These are phyloP conservation scores for Talinum fruticosum DNA, from an alignment of 148 eudicot genomes.

Conservation along the genomic window DNA sequence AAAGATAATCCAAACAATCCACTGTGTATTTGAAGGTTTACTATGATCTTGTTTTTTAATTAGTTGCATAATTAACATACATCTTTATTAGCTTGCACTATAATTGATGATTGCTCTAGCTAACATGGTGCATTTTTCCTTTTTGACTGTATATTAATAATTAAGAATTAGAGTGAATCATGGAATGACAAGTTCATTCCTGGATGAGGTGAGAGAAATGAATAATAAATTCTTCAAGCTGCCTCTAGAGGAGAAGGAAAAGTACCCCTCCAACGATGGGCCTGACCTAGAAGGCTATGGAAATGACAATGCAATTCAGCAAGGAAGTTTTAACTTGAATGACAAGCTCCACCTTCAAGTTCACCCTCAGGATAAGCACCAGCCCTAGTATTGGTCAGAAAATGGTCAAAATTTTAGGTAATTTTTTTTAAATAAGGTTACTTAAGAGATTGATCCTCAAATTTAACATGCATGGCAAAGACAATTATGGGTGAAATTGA, in stretches of 20 bases:
- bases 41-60: no score
- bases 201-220: slow-evolving; percentile 35
- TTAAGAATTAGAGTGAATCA: slow-evolving; percentile 35
- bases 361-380: slow-evolving; percentile 30
- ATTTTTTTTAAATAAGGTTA: no score
- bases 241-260: slow-evolving; percentile 40
- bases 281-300: slow-evolving; percentile 44
- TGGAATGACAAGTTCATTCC: slow-evolving; percentile 32
- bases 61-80: no score
- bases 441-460: no score
- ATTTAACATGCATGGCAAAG: no score
- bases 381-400: slow-evolving; percentile 36
- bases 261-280: slow-evolving; percentile 14
- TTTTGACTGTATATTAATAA: not conserved
- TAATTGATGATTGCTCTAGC: no score
- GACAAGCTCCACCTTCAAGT: slow-evolving; percentile 35
- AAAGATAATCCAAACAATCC: no score
- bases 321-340: slow-evolving; percentile 30
- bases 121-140: no score
- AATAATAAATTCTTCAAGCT: slow-evolving; percentile 36
- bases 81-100: no score
- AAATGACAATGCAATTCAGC: slow-evolving; percentile 20
- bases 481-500: no score
- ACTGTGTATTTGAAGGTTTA: no score
- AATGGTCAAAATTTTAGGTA: slow-evolving; percentile 31